phyloP scores from a whole-genome alignment of 352 stramenopile genomes.

The Phytophthora crassamura region DNA sequence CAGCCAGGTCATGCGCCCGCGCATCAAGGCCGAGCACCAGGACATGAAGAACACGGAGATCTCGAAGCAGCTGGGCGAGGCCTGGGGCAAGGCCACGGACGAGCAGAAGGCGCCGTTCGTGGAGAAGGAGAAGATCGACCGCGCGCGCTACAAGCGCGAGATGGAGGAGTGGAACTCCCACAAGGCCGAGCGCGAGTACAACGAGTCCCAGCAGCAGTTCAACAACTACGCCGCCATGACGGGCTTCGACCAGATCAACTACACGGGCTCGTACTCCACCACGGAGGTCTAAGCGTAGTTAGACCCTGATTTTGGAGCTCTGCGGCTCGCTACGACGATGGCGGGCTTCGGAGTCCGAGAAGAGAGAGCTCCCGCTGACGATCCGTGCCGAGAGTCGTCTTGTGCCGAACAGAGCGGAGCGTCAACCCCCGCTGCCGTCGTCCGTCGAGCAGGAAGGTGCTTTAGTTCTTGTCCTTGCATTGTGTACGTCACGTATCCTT shows the following conservation, averaged over 20 bases:
- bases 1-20: conserved; percentile 88
- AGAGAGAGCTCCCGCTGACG: background rate
- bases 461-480: conserved; percentile 40
- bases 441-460: conserved; percentile 32
- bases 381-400: conserved; percentile 9
- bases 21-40: conserved; percentile 93
- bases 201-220: conserved; percentile 86
- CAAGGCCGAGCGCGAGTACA: conserved; percentile 85
- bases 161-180: conserved; percentile 93
- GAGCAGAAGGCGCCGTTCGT: conserved; percentile 92
- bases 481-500: conserved; percentile 45
- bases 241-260: conserved; percentile 83
- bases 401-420: conserved; percentile 7
- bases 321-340: too few relatives aligned
- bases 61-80: conserved; percentile 93
- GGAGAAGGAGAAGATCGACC: conserved; percentile 92
- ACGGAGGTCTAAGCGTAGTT: conserved; percentile 55
- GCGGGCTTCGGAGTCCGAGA: background rate
- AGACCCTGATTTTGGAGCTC: background rate
- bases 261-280: conserved; percentile 76
- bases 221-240: conserved; percentile 82
- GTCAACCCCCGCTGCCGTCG: background rate
- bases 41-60: conserved; percentile 97
- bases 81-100: conserved; percentile 91
- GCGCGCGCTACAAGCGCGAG: conserved; percentile 93